A percentile compares a stretch with the other conserved stretches of the same genome.
Conservation (phyloP, 768 basidiomycete species). For the Dentipellis sp. region DNA sequence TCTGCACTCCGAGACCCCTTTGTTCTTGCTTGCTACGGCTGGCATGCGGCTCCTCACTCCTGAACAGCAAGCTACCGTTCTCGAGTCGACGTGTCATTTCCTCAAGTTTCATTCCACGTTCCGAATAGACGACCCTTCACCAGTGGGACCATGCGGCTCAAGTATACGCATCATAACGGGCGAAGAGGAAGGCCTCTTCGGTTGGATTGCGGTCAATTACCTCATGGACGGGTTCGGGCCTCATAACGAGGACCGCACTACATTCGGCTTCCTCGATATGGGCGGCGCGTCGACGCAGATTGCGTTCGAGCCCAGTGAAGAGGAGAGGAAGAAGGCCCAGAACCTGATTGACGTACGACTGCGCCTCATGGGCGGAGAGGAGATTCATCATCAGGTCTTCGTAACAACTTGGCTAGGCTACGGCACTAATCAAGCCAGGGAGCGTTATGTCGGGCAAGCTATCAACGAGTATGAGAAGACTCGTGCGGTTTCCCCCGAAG, state of each 20-base stretch:
- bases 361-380: slow-evolving; percentile 73
- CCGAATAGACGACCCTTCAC: slow-evolving; percentile 56
- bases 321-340: slow-evolving; percentile 44
- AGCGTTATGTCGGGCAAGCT: slow-evolving; percentile 74
- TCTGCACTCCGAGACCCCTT: slow-evolving; percentile 72
- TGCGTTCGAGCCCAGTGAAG: slow-evolving; percentile 79
- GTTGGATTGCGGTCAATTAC: slow-evolving; percentile 99
- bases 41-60: slow-evolving; percentile 87
- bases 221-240: slow-evolving; percentile 91
- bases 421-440: slow-evolving; percentile 94
- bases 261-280: slow-evolving; percentile 98
- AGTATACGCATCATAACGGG: slow-evolving; percentile 93
- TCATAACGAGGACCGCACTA: slow-evolving; percentile 51
- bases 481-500: slow-evolving; percentile 17
- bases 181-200: slow-evolving; percentile 96
- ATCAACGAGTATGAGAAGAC: slow-evolving; percentile 47
- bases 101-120: slow-evolving; percentile 72
- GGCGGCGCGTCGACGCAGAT: slow-evolving; percentile 99
- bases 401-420: slow-evolving; percentile 99
- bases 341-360: slow-evolving; percentile 75
- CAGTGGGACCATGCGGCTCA: slow-evolving; percentile 78
- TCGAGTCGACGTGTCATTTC: slow-evolving; percentile 72
- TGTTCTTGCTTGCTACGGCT: slow-evolving; percentile 93
- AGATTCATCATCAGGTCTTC: slow-evolving; percentile 87
- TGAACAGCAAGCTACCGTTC: slow-evolving; percentile 57